These are phyloP conservation scores for Sugiyamaella chiloensis DNA, from an alignment of 805 yeast genomes.

Conservation along the genomic window DNA sequence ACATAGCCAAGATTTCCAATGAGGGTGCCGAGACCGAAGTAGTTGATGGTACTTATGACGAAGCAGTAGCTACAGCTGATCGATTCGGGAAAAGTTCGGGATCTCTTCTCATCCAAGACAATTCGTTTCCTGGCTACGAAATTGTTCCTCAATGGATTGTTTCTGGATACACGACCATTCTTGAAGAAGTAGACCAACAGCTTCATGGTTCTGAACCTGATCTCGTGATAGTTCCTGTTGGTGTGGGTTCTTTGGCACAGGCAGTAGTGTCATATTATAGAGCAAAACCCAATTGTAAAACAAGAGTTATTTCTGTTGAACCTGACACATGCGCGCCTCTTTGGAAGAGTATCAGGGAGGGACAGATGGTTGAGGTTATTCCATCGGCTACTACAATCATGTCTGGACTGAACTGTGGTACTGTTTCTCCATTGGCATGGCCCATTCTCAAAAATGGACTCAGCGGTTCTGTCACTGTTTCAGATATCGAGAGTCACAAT, in stretches of 20 bases:
- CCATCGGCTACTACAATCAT: not conserved
- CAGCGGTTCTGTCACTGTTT: not conserved
- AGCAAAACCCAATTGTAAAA: not conserved
- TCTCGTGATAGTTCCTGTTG: not conserved
- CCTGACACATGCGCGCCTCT: not conserved
- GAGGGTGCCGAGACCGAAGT: not conserved
- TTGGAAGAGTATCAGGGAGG: not conserved
- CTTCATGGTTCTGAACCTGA: not conserved
- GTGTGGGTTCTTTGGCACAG: not conserved
- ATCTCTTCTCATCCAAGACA: not conserved
- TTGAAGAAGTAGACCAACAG: not conserved
- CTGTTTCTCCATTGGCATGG: not conserved
- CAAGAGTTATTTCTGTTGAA: not conserved
- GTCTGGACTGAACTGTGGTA: not conserved
- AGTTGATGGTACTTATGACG: not conserved
- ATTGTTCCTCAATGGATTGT: slow-evolving; percentile 1
- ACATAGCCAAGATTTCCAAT: not conserved
- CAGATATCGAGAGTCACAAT: not conserved
- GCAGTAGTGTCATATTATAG: not conserved
- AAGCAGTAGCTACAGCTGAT: not conserved
- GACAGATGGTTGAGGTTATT: not conserved
- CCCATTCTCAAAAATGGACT: not conserved
- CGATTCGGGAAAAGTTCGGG: not conserved
- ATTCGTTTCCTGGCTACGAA: not conserved
- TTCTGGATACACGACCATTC: not conserved